Conservation (phyloP, 2,329 filamentous ascomycete genomes). For the Neonectria faginata region DNA sequence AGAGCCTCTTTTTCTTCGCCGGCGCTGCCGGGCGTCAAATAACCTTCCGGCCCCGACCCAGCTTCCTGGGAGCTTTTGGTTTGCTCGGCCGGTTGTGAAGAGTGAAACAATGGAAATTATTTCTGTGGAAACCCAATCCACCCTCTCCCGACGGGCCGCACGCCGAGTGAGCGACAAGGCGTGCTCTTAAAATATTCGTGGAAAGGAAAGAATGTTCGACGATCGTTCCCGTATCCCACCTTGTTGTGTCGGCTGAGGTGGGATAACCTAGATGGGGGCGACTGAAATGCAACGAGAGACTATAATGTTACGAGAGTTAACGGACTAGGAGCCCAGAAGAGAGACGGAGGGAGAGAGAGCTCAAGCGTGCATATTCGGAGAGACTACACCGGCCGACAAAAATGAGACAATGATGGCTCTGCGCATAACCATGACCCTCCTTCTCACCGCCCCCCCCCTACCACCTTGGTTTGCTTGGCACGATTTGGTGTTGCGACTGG, state of each 20-base stretch:
- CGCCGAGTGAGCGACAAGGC: slow-evolving; percentile 23
- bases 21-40: slow-evolving; percentile 8
- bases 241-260: background rate
- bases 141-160: slow-evolving; percentile 14
- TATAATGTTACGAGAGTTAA: background rate
- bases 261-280: background rate
- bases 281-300: slow-evolving; percentile 5
- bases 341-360: background rate
- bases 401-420: background rate
- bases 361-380: background rate
- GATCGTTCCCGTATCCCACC: slow-evolving; percentile 6
- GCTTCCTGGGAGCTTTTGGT: background rate
- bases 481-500: slow-evolving; percentile 5
- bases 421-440: background rate
- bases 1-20: background rate
- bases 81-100: background rate
- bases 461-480: background rate
- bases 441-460: background rate
- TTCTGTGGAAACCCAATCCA: background rate
- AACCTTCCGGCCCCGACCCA: slow-evolving; percentile 6
- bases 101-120: background rate
- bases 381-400: background rate
- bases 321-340: background rate
- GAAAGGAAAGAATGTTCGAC: slow-evolving; percentile 11
- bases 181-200: slow-evolving; percentile 17